These are phyloP conservation scores for Exserohilum turcica DNA, from an alignment of 2,329 filamentous ascomycete genomes.

Conservation along the genomic window DNA sequence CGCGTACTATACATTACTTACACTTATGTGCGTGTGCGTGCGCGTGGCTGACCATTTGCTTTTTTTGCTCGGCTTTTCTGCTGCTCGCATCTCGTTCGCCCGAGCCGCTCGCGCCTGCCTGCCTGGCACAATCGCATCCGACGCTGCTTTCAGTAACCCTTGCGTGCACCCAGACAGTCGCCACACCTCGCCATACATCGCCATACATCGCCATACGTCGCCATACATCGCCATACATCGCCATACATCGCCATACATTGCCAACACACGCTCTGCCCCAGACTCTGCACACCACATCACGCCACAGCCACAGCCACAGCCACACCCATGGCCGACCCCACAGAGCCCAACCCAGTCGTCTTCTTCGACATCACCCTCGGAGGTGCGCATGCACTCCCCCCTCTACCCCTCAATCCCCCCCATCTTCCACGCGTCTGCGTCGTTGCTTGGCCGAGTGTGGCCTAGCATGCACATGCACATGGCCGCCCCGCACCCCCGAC, in stretches of 20 bases:
- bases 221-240: too few species aligned
- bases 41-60: too few species aligned
- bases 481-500: constrained; percentile 3
- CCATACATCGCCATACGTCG: too few species aligned
- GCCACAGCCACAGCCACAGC: constrained; percentile 25
- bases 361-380: constrained; percentile 82
- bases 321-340: constrained; percentile 43
- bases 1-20: too few species aligned
- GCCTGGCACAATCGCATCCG: constrained; percentile 1
- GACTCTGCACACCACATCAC: neutral
- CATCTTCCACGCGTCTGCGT: constrained; percentile 19
- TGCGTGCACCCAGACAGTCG: too few species aligned
- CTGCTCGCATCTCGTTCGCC: too few species aligned
- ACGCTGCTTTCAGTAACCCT: constrained; percentile 12
- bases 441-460: constrained; percentile 16
- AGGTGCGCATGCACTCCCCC: constrained; percentile 58
- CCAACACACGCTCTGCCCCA: neutral
- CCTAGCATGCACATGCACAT: constrained; percentile 4
- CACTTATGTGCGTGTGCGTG: too few species aligned
- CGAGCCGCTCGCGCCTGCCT: neutral
- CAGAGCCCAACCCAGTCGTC: constrained; percentile 57
- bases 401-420: constrained; percentile 18
- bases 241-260: neutral
- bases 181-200: neutral
- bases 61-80: too few species aligned